Percentiles rank a stretch among this genome's conserved stretches.
phyloP scores from a whole-genome alignment of 345 rosid genomes.

The Raphanus sativus region DNA sequence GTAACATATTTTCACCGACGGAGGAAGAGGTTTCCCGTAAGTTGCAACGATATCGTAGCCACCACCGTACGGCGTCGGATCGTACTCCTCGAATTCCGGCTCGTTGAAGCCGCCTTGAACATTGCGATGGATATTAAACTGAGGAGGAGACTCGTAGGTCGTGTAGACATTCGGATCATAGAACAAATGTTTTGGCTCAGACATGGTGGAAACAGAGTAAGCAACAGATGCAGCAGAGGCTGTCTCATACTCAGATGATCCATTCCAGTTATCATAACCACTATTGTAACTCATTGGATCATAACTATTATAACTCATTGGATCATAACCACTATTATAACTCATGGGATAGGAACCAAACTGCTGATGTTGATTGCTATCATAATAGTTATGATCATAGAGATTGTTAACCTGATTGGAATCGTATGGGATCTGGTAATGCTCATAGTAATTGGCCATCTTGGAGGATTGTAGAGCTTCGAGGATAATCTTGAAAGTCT shows the following conservation, averaged over 20 bases:
- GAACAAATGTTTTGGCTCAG: constrained; percentile 42
- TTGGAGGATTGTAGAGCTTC: constrained; percentile 7
- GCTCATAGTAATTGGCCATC: constrained; percentile 31
- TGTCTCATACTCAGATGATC: constrained; percentile 32
- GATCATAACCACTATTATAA: constrained; percentile 14
- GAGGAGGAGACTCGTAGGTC: constrained; percentile 39
- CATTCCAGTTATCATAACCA: constrained; percentile 26
- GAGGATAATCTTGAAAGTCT: constrained; percentile 5
- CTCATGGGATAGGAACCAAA: constrained; percentile 10
- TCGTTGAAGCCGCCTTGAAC: constrained; percentile 46
- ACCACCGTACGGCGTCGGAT: constrained; percentile 76
- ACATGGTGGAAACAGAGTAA: constrained; percentile 47
- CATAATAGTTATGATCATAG: constrained; percentile 24
- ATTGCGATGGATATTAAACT: constrained; percentile 43
- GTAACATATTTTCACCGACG: constrained; percentile 56
- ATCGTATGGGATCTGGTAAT: constrained; percentile 30
- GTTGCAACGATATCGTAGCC: constrained; percentile 58
- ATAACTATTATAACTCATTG: constrained; percentile 11
- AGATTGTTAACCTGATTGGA: constrained; percentile 22
- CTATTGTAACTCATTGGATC: constrained; percentile 19
- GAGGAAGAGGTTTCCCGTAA: constrained; percentile 69
- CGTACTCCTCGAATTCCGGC: constrained; percentile 63
- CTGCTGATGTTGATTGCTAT: constrained; percentile 4
- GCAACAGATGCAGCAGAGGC: constrained; percentile 33
- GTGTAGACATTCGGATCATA: constrained; percentile 34